Evolutionary conservation across 2,329 filamentous ascomycete species (phyloP).

Genomic region (Stachybotrys chlorohalonatus): DNA sequence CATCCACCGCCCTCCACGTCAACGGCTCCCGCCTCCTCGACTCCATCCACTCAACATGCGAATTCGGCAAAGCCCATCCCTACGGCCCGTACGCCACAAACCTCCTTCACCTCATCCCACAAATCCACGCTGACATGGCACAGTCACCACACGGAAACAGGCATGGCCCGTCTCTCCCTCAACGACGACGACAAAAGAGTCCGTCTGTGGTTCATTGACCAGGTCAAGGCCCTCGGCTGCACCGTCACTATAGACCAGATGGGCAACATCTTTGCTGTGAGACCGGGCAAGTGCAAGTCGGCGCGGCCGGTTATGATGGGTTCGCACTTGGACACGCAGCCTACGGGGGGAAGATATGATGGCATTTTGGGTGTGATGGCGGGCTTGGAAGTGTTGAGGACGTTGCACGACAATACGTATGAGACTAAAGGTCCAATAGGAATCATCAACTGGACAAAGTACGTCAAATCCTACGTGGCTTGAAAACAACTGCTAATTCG

Average conservation of each 20-base stretch:
- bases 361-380: conserved; percentile 68
- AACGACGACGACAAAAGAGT: conserved; percentile 62
- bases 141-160: conserved; percentile 43
- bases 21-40: background rate
- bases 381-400: conserved; percentile 62
- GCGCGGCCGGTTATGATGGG: conserved; percentile 59
- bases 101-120: background rate
- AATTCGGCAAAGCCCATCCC: background rate
- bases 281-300: conserved; percentile 48
- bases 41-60: background rate
- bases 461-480: conserved; percentile 5
- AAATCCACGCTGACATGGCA: background rate
- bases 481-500: background rate
- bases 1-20: background rate
- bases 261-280: conserved; percentile 72
- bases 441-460: conserved; percentile 73
- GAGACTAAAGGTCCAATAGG: conserved; percentile 65
- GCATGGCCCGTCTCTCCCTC: conserved; percentile 67
- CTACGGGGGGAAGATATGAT: conserved; percentile 60
- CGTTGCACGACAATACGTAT: conserved; percentile 56
- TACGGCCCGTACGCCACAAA: background rate
- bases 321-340: conserved; percentile 60
- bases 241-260: conserved; percentile 61
- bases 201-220: conserved; percentile 66
- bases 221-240: conserved; percentile 55